These are phyloP conservation scores for Entomortierella parvispora DNA, from an alignment of 192 early-diverging fungal genomes.

Conservation along the genomic window DNA sequence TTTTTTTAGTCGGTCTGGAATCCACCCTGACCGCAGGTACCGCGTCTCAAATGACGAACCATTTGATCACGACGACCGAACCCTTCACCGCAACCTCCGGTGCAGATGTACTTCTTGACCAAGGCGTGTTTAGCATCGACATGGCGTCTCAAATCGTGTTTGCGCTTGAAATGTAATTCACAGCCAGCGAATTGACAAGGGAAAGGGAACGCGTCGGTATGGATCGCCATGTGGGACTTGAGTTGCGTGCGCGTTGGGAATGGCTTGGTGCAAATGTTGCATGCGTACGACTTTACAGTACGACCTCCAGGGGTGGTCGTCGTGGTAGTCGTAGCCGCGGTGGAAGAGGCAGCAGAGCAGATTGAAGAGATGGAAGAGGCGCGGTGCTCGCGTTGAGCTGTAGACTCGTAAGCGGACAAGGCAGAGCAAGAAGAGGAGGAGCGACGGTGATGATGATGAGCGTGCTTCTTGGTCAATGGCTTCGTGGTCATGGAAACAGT, in stretches of 20 bases:
- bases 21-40: conserved; percentile 40
- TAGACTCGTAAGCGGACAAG: conserved; percentile 41
- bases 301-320: not conserved
- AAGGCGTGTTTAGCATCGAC: conserved; percentile 50
- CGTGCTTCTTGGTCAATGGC: conserved; percentile 7
- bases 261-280: conserved; percentile 45
- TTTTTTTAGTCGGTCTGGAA: conserved; percentile 46
- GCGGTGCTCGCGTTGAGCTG: conserved; percentile 24
- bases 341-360: conserved; percentile 24
- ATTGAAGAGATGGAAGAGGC: conserved; percentile 43
- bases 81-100: conserved; percentile 45
- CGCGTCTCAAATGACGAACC: conserved; percentile 40
- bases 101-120: conserved; percentile 53
- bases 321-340: not conserved
- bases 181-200: conserved; percentile 44
- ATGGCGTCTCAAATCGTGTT: conserved; percentile 55
- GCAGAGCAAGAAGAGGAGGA: conserved; percentile 37
- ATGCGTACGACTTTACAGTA: conserved; percentile 44
- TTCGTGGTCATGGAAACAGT: conserved; percentile 5
- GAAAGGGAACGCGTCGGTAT: conserved; percentile 49
- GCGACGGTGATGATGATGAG: conserved; percentile 24
- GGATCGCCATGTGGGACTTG: conserved; percentile 55
- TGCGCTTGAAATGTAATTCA: conserved; percentile 52
- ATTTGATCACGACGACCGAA: conserved; percentile 53
- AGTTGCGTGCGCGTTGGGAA: conserved; percentile 54